Conservation (phyloP, 2,329 filamentous ascomycete genomes). For the Aschersonia sp. region DNA sequence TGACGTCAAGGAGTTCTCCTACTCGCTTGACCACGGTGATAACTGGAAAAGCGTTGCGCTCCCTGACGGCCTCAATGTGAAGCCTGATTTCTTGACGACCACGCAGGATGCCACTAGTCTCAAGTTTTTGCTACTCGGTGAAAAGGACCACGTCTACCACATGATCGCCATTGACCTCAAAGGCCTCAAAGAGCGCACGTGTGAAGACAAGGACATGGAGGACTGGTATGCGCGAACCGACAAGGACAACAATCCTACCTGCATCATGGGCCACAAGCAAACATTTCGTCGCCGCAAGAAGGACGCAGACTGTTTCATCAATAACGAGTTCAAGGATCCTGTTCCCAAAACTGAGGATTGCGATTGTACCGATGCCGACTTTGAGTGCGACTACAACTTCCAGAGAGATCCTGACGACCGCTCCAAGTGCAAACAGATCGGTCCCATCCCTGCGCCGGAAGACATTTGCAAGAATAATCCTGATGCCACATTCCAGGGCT, state of each 20-base stretch:
- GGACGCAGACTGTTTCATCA: slow-evolving; percentile 77
- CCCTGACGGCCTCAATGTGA: slow-evolving; percentile 50
- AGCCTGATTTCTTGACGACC: slow-evolving; percentile 65
- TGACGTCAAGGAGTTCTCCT: slow-evolving; percentile 44
- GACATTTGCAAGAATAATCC: slow-evolving; percentile 54
- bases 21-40: slow-evolving; percentile 82
- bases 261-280: slow-evolving; percentile 93
- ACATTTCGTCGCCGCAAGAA: slow-evolving; percentile 76
- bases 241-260: slow-evolving; percentile 66
- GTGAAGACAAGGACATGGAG: slow-evolving; percentile 67
- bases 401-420: slow-evolving; percentile 47
- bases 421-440: slow-evolving; percentile 52
- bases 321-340: slow-evolving; percentile 70
- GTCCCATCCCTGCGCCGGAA: slow-evolving; percentile 49
- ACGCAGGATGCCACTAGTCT: slow-evolving; percentile 85
- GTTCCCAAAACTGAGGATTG: slow-evolving; percentile 57
- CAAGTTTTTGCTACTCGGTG: slow-evolving; percentile 72
- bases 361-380: slow-evolving; percentile 71
- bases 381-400: slow-evolving; percentile 96
- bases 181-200: slow-evolving; percentile 66
- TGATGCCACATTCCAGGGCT: slow-evolving; percentile 65
- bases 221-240: slow-evolving; percentile 78
- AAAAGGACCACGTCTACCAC: slow-evolving; percentile 39
- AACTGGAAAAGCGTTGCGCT: slow-evolving; percentile 64
- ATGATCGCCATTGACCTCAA: slow-evolving; percentile 74